Conservation (phyloP, 2,329 filamentous ascomycete genomes). For the Arthroderma sp. region DNA sequence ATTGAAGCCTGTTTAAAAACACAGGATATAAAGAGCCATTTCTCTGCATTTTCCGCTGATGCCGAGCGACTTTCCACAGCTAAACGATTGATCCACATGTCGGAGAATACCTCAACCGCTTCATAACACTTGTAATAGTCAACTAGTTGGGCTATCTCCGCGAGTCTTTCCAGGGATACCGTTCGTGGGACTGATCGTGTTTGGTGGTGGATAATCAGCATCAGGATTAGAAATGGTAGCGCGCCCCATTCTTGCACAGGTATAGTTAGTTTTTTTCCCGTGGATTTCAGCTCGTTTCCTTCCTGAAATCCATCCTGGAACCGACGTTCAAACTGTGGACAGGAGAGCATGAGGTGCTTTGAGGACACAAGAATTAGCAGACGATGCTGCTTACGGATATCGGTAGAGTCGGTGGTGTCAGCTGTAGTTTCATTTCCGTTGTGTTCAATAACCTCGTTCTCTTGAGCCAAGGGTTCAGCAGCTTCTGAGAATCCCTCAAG, state of each 20-base stretch:
- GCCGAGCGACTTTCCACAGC: not conserved
- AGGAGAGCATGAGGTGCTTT: not conserved
- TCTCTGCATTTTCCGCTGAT: not conserved
- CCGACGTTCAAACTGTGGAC: not conserved
- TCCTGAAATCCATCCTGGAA: not conserved
- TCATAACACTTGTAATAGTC: conserved; percentile 15
- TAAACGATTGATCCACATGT: conserved; percentile 9
- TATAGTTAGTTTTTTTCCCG: not conserved
- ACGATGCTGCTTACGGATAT: not conserved
- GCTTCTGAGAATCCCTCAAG: too few species aligned
- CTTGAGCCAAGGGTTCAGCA: too few species aligned
- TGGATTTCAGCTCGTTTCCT: not conserved
- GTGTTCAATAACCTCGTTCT: not conserved
- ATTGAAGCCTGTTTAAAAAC: not conserved
- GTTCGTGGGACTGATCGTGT: not conserved
- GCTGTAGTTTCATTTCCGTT: not conserved
- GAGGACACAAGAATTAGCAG: not conserved
- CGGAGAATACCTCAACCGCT: conserved; percentile 8
- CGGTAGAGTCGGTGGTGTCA: not conserved
- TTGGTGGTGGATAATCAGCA: conserved; percentile 5
- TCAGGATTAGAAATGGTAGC: conserved; percentile 1
- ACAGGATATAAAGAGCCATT: not conserved
- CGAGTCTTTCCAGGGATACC: conserved; percentile 4
- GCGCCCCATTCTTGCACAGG: not conserved
- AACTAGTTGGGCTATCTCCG: conserved; percentile 10